Base-by-base conservation (phyloP, 768 basidiomycete genomes). In the Leccinum sublutescens region DNA sequence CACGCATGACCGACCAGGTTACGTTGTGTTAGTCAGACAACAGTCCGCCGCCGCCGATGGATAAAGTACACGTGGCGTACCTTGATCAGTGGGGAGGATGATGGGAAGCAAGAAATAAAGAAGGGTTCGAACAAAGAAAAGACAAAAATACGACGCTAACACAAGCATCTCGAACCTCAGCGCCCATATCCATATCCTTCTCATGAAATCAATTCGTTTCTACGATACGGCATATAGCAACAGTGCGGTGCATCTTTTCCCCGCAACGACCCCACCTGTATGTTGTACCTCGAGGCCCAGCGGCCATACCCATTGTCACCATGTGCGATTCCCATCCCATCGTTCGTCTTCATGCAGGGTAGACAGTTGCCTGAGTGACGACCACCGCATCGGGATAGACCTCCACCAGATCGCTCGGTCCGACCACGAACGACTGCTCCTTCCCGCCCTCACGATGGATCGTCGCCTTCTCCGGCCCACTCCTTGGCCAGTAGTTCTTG, bases 351-450 rank as follows among this genome's bases (percentile, higher is more conserved):
- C 23, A 31, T 33, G 50, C 29, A 33, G 31, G 17, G 17, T 31
- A 6, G 23, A 64, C 56, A 15, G 21, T 52, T 10, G 57, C 65
- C 2, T 61, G 57, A 34, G 36, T 61, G 50, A 66, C 8, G 6
- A 61, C 14, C 40, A 67, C 45, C 1, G 34, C 57, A 19, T 67
- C 56, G 4, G 54, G 2, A 38, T 61, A 64, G 7, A 67, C 57
- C 25, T 53, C 49, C 7, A 67, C 52, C 34, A 61, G 55, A 45
- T 61, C 62, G 19, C 29, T 64, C n/a, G 65, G 58, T n/a, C 59
- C 55, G 5, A 67, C 55, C 2, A 10, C 12, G 54, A 67, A 4
- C 15, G 12, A 6, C 38, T 67, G 66, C 15, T 27, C 23, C 33
- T 51, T 64, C 15, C 56, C 52, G 5, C 49, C 45, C 0, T 66